A percentile compares a stretch with the other conserved stretches of the same genome.
phyloP scores from a whole-genome alignment of 306 rosid species.

The Castanea sativa region DNA sequence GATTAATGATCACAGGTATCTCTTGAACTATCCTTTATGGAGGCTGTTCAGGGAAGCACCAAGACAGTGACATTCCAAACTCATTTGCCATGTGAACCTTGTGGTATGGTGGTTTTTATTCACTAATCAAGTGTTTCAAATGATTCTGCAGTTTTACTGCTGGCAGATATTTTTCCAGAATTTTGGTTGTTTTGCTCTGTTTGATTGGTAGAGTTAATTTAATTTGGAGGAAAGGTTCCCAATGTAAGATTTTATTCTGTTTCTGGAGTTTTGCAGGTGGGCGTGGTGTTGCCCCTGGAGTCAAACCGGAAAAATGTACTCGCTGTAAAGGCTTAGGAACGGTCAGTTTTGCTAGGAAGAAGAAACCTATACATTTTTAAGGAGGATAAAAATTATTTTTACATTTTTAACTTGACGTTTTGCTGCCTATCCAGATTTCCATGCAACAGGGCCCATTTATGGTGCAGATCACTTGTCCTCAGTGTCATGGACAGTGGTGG shows the following conservation, averaged over 20 bases:
- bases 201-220: slow-evolving; percentile 13
- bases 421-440: slow-evolving; percentile 48
- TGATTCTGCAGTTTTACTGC: background rate
- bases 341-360: slow-evolving; percentile 53
- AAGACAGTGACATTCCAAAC: too few species aligned
- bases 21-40: too few species aligned
- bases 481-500: slow-evolving; percentile 80
- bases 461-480: slow-evolving; percentile 66
- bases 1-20: too few species aligned
- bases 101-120: background rate
- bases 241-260: slow-evolving; percentile 13
- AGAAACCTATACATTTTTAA: background rate
- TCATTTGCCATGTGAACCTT: too few species aligned
- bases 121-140: slow-evolving; percentile 8
- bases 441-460: slow-evolving; percentile 77
- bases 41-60: too few species aligned
- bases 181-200: slow-evolving; percentile 1
- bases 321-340: slow-evolving; percentile 88
- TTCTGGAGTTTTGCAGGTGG: slow-evolving; percentile 58
- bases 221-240: slow-evolving; percentile 7
- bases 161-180: background rate
- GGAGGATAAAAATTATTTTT: background rate
- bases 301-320: slow-evolving; percentile 83
- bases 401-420: slow-evolving; percentile 27
- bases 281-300: slow-evolving; percentile 95